phyloP scores from a whole-genome alignment of 768 basidiomycete genomes.

The Trichaptum fuscoviolaceum region DNA sequence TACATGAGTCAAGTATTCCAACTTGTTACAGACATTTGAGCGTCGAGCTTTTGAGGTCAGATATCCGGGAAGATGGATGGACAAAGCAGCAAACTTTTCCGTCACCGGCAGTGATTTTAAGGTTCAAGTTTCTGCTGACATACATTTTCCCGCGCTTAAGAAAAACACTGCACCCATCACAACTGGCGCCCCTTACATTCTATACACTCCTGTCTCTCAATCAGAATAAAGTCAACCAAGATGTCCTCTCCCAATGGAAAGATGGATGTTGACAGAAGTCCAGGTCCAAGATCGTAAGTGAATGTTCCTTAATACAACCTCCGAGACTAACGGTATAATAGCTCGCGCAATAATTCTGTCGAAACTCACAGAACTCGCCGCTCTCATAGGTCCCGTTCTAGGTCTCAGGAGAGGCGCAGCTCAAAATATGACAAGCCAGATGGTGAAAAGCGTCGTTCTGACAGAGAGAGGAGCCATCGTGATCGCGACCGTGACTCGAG shows the following conservation, averaged over 20 bases:
- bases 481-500: slow-evolving; percentile 38
- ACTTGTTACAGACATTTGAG: no score
- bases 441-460: slow-evolving; percentile 54
- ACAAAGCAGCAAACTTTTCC: no score
- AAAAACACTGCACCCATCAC: neutral
- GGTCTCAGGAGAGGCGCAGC: slow-evolving; percentile 52
- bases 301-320: neutral
- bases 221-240: slow-evolving; percentile 1
- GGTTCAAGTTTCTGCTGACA: neutral
- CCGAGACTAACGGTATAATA: slow-evolving; percentile 17
- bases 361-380: slow-evolving; percentile 70
- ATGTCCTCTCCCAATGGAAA: slow-evolving; percentile 48
- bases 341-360: slow-evolving; percentile 70
- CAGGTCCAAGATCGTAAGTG: slow-evolving; percentile 17
- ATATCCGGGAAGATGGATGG: no score
- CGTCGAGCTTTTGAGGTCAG: no score
- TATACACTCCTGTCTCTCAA: neutral
- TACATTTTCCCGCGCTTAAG: neutral
- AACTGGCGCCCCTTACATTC: neutral
- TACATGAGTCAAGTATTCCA: neutral
- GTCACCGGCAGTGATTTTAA: neutral
- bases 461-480: slow-evolving; percentile 33
- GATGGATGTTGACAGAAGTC: slow-evolving; percentile 55
- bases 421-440: slow-evolving; percentile 49
- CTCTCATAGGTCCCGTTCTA: slow-evolving; percentile 69